A percentile compares a stretch with the other conserved stretches of the same genome.
Evolutionary conservation across 23 red algal genomes (phyloP).

Genomic region (Chondrus crispus): DNA sequence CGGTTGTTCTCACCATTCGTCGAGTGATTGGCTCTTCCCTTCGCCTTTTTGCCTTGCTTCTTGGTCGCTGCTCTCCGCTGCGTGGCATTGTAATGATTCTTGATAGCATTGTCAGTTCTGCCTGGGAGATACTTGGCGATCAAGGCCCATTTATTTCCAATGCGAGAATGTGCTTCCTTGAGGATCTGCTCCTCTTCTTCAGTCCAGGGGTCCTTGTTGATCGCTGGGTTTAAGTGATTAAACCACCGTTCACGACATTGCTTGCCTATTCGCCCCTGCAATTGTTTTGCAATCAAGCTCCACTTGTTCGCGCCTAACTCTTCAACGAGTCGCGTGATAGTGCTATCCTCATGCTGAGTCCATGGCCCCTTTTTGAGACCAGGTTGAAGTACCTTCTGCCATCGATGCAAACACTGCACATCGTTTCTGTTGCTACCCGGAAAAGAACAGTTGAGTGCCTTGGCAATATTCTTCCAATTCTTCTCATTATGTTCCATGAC

Average conservation of each 20-base stretch:
- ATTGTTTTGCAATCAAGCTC: constrained; percentile 80
- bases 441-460: constrained; percentile 44
- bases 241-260: constrained; percentile 99
- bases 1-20: too few species aligned
- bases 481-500: constrained; percentile 75
- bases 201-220: constrained; percentile 93
- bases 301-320: constrained; percentile 77
- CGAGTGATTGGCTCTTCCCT: too few species aligned
- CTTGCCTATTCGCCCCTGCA: constrained; percentile 92
- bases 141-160: constrained; percentile 95
- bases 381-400: constrained; percentile 89
- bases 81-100: constrained; percentile 96
- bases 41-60: constrained; percentile 43
- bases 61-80: constrained; percentile 39
- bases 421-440: constrained; percentile 66
- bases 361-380: constrained; percentile 94
- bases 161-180: constrained; percentile 62
- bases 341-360: constrained; percentile 85
- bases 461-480: constrained; percentile 88
- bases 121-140: constrained; percentile 92
- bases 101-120: constrained; percentile 94
- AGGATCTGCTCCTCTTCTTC: constrained; percentile 86
- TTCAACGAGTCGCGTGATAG: constrained; percentile 75
- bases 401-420: constrained; percentile 93
- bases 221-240: constrained; percentile 87